A percentile compares a stretch with the other conserved stretches of the same genome.
These are phyloP conservation scores for Starmerella stigmatis DNA, from an alignment of 805 yeast species.

Conservation along the genomic window DNA sequence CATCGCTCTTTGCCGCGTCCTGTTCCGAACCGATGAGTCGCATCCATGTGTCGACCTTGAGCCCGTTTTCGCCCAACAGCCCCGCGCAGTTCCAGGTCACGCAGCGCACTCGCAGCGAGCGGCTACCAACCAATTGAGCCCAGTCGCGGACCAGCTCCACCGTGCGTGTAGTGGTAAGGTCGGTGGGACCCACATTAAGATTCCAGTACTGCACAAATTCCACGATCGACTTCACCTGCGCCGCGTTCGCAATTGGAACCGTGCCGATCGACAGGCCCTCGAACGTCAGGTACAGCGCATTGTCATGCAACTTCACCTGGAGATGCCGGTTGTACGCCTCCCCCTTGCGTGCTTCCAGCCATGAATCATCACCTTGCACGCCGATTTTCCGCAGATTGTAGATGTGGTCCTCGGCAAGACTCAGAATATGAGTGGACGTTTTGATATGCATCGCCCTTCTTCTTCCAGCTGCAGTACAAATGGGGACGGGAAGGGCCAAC, in stretches of 20 bases:
- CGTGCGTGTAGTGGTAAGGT: constrained; percentile 20
- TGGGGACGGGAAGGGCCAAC: neutral
- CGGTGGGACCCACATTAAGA: constrained; percentile 23
- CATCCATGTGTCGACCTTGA: constrained; percentile 19
- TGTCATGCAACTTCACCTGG: constrained; percentile 10
- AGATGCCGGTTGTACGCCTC: constrained; percentile 23
- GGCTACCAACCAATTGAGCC: constrained; percentile 10
- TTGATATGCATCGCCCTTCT: constrained; percentile 13
- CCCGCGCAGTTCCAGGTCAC: constrained; percentile 34
- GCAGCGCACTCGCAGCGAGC: constrained; percentile 25
- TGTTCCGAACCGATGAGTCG: constrained; percentile 20
- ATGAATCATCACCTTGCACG: constrained; percentile 18
- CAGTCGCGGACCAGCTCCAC: constrained; percentile 19
- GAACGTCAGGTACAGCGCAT: constrained; percentile 15
- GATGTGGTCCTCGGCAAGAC: constrained; percentile 18
- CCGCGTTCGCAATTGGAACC: constrained; percentile 7
- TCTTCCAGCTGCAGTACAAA: neutral
- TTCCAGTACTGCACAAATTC: constrained; percentile 22
- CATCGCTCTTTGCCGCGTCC: constrained; percentile 40
- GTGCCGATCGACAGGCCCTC: constrained; percentile 21
- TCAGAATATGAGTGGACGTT: constrained; percentile 19
- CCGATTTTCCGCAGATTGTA: constrained; percentile 18
- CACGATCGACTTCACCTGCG: constrained; percentile 9
- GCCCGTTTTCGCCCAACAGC: constrained; percentile 12
- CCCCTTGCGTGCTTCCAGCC: constrained; percentile 25